phyloP scores from a whole-genome alignment of 345 rosid genomes.

The Theobroma cacao region DNA sequence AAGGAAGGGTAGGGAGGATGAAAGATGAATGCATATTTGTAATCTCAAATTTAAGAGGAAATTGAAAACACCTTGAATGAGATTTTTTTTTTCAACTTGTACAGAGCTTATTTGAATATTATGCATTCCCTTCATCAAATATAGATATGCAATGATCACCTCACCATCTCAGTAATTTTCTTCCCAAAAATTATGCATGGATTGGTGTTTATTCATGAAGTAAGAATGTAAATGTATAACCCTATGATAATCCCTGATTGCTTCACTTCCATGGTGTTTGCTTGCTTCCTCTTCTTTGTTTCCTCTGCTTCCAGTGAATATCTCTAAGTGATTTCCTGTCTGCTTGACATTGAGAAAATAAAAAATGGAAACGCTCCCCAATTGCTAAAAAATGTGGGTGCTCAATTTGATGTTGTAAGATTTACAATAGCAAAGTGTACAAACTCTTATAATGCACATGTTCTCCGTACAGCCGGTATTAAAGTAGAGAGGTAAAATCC shows the following conservation, averaged over 20 bases:
- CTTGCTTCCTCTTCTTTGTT: too few relatives aligned
- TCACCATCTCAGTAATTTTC: background rate
- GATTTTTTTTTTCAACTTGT: background rate
- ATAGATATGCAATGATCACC: background rate
- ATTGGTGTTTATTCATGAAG: background rate
- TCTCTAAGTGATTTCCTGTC: background rate
- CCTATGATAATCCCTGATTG: background rate
- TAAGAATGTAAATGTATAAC: too few relatives aligned
- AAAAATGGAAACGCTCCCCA: background rate
- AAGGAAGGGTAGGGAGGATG: too few relatives aligned
- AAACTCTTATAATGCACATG: background rate
- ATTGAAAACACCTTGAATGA: too few relatives aligned
- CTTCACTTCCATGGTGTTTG: background rate
- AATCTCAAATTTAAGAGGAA: too few relatives aligned
- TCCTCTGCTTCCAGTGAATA: background rate
- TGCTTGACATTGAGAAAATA: background rate
- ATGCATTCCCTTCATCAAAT: background rate
- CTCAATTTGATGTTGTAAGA: background rate
- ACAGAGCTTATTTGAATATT: background rate
- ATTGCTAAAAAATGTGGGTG: background rate
- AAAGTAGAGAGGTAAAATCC: background rate
- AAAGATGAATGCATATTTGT: too few relatives aligned
- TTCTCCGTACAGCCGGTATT: background rate
- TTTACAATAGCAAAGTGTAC: background rate
- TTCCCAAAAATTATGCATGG: background rate